Evolutionary conservation across 2,329 filamentous ascomycete species (phyloP), one percentile per base, ranked within the genome.

Genomic region (Aspergillus ibericus): DNA sequence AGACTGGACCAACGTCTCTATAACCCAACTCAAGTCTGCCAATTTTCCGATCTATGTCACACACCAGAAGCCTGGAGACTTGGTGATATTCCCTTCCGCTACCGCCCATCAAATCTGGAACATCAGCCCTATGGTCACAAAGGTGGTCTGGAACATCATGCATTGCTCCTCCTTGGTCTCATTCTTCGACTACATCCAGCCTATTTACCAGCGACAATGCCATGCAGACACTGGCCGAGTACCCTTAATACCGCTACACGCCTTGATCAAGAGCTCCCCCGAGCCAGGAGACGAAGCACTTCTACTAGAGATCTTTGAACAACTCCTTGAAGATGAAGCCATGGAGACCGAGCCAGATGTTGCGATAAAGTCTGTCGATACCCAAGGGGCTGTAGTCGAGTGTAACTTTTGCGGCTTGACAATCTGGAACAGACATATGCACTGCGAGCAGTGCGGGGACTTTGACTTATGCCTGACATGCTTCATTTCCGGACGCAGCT

Each of bases 51-150:
- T 75, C 3, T 75, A 75, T 61, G 68, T 72, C 36, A 70, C 69
- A 46, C 63, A 74, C 36, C 73, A 74, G 53, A 60, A 65, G 46
- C 67, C 69, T 8, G 72, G 72, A 9, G 73, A 75, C 54, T 61
- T 75, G 18, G 70, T 75, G 5, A 66, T 75, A 10, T 73, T 75
- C 52, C 73, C 72, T 42, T 68, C 72, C n/a, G 68, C 70, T 18
- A 74, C 73, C 47, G 69, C 72, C 10, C 72, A 75, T 57, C 73
- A 75, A 55, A 66, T 75, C 40, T 75, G 72, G 72, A 75, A 75
- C 58, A 65, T 72, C 16, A 69, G 68, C 34, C 61, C 66, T 2
- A 61, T 74, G 53, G 72, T 72, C 12, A 73, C 72, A 15, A 74
- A 74, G 55, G 62, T 74, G 15, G 73, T 74, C 29, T 75, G 73